Evolutionary conservation across 2,329 filamentous ascomycete species (phyloP), one percentile per base, ranked within the genome.

Genomic region (Berkeleyomyces rouxiae): DNA sequence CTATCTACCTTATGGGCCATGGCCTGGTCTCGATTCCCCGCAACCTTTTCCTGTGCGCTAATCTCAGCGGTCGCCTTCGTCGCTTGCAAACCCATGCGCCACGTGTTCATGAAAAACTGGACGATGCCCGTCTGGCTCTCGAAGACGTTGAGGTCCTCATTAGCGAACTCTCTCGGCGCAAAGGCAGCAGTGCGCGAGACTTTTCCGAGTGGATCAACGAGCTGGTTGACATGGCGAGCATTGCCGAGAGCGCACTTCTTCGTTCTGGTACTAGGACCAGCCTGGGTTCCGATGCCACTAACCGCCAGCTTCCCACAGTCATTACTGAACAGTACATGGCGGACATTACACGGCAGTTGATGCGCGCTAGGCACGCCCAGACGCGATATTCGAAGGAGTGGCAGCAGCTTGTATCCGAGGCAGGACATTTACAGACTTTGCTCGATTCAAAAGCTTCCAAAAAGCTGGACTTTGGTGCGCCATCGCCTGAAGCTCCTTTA

Each of bases 161-260:
- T 2, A 75, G 80, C 23, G 88, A 93, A 71, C 78, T 99, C 47
- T 83, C 85, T 67, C 83, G 85, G 67, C 82, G 90, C 67, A 96
- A 96, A 76, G 49, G 55, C 2, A 89, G 87, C 13, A 88, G 84
- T 33, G 85, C 88, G 4, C 76, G 78, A 62, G 81, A 87, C 49
- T 93, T 91, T 69, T 83, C 85, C 67, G 91, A 96, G 68, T 99
- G 93, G 93, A 95, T 99, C 67, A 92, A 97, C 67, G 93, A 99
- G 70, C 76, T 99, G 40, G 85, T 83, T 2, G 92, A 97, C 66
- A 82, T 86, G 66, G 84, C 84, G 53, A 85, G 82, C 68, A 73
- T 89, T 4, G 82, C 85, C 1, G 88, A 92, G 67, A 75, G 77
- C 3, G 76, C 76, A 49, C 77, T 80, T 2, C n/a, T 58, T n/a